Percentiles rank a stretch among this genome's conserved stretches.
phyloP scores from a whole-genome alignment of 176 grass and related monocot species.

The Metroxylon sagu region DNA sequence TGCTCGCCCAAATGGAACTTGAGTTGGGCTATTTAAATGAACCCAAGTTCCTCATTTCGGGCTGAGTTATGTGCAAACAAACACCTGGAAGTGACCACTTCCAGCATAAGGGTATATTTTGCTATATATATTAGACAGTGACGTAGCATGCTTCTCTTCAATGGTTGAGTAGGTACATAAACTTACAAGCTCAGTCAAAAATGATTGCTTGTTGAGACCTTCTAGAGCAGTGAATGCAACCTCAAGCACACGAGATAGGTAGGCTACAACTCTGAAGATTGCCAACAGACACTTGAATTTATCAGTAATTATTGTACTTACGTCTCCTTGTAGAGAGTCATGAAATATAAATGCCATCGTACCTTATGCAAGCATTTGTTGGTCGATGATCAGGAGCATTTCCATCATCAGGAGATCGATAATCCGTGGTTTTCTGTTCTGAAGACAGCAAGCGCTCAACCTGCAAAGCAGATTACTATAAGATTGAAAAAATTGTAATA shows the following conservation, averaged over 20 bases:
- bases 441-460: slow-evolving; percentile 92
- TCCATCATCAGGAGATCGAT: slow-evolving; percentile 91
- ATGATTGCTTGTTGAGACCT: slow-evolving; percentile 98
- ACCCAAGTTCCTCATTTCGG: too few relatives aligned
- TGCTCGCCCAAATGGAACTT: too few relatives aligned
- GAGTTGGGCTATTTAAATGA: too few relatives aligned
- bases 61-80: too few relatives aligned
- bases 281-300: slow-evolving; percentile 10
- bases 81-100: too few relatives aligned
- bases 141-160: not conserved
- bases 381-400: slow-evolving; percentile 86
- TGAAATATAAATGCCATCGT: slow-evolving; percentile 21
- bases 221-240: slow-evolving; percentile 93
- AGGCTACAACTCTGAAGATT: slow-evolving; percentile 85
- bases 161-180: not conserved
- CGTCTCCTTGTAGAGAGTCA: not conserved
- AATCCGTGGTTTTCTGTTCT: slow-evolving; percentile 94
- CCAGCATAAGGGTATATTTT: too few relatives aligned
- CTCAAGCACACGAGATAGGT: slow-evolving; percentile 95
- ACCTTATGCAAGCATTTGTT: slow-evolving; percentile 96
- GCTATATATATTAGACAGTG: too few relatives aligned
- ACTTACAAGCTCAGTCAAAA: slow-evolving; percentile 93
- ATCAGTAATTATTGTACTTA: slow-evolving; percentile 24
- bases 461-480: slow-evolving; percentile 24
- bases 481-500: not conserved